Evolutionary conservation across 768 basidiomycete species (phyloP), one percentile per base, ranked within the genome.

Genomic region (Gelatoporia subvermispora): DNA sequence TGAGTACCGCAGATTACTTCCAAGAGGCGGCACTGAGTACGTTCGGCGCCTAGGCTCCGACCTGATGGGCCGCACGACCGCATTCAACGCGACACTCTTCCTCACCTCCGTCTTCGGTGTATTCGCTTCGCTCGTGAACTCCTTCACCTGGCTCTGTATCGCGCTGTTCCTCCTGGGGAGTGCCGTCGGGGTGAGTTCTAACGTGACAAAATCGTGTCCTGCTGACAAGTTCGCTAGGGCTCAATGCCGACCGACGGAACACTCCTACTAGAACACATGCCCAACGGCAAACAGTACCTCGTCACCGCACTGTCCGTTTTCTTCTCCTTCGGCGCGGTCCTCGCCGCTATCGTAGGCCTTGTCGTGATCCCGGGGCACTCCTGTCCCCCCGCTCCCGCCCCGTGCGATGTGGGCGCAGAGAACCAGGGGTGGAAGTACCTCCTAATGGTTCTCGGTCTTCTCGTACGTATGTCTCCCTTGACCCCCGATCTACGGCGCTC

Each of bases 191-290:
- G 94, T 90, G 68, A 67, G 83, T 69, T 49, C n/a, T 16, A 34
- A 10, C 51, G 8, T 4, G 10, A 28, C 43, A 21, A 8, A 34
- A n/a, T n/a, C n/a, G n/a, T n/a, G n/a, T n/a, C n/a, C n/a, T n/a
- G n/a, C 39, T 47, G 37, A 46, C 45, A 31, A 11, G 16, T 37
- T 3, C 21, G 11, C 16, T 47, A 93, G 90, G 86, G 93, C 35
- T 85, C 91, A 37, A 95, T 97, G 92, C 94, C 94, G 1, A 98
- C 94, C 0, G 95, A 97, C 56, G 93, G 94, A 5, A 97, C 93
- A 0, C 79, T 95, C 3, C 77, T 93, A 20, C 74, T 93, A 8
- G 95, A 99, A 60, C 93, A 96, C 58, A 83, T 97, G 73, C 95
- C 95, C 2, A 82, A 85, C 54, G 79, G 80, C n/a, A 92, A 93